phyloP scores from a whole-genome alignment of 192 early-diverging fungal genomes.

The Tieghemiomyces parasiticus region DNA sequence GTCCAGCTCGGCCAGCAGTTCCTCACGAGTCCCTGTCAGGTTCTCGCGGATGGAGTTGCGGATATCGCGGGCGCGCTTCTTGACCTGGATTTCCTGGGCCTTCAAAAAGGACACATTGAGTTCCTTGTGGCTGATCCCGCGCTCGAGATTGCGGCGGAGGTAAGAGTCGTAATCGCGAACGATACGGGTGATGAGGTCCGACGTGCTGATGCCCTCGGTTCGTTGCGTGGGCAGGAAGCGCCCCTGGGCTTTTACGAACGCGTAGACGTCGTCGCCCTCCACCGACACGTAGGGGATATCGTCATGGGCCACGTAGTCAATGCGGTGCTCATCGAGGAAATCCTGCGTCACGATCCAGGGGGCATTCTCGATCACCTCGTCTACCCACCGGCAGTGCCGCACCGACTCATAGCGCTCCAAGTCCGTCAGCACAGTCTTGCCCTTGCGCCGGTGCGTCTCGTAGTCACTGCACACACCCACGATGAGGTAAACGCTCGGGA shows the following conservation, averaged over 20 bases:
- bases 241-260: conserved; percentile 63
- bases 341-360: conserved; percentile 65
- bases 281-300: conserved; percentile 57
- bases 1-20: conserved; percentile 42
- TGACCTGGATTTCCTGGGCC: conserved; percentile 57
- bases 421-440: conserved; percentile 68
- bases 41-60: conserved; percentile 52
- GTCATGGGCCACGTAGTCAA: conserved; percentile 77
- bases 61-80: conserved; percentile 58
- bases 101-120: conserved; percentile 69
- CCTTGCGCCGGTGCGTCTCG: conserved; percentile 61
- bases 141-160: conserved; percentile 67
- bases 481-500: conserved; percentile 58
- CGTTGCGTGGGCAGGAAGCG: conserved; percentile 44
- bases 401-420: conserved; percentile 61
- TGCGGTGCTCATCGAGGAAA: conserved; percentile 57
- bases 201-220: conserved; percentile 70
- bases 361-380: conserved; percentile 58
- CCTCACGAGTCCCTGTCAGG: conserved; percentile 43
- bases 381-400: conserved; percentile 73
- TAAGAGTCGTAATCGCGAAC: conserved; percentile 75
- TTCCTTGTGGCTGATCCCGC: conserved; percentile 66
- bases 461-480: conserved; percentile 64
- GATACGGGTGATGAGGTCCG: conserved; percentile 71
- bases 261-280: conserved; percentile 60